Percentiles rank a stretch among this genome's conserved stretches.
Conservation (phyloP, 2,329 filamentous ascomycete species). For the Nannizzia gypsea region DNA sequence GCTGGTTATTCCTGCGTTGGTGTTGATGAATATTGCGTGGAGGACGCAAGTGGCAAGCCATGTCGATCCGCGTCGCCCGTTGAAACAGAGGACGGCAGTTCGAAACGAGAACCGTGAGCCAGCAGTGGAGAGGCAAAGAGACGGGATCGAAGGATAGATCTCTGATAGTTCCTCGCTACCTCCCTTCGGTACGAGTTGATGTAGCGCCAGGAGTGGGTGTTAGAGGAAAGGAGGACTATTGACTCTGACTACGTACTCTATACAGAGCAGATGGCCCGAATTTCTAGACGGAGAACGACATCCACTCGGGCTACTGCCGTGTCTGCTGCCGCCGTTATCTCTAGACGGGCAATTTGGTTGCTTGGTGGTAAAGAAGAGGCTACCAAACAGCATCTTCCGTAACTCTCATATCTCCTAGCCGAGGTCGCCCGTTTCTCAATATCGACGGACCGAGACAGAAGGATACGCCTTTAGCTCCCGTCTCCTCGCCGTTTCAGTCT, state of each 20-base stretch:
- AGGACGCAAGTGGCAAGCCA: constrained; percentile 1
- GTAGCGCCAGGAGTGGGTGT: not conserved
- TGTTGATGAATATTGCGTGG: not conserved
- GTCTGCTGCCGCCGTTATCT: not conserved
- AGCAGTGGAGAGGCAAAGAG: not conserved
- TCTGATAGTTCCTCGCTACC: not conserved
- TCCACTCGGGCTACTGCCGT: not conserved
- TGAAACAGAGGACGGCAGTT: not conserved
- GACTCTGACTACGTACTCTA: not conserved
- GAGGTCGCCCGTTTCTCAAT: not conserved
- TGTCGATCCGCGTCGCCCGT: not conserved
- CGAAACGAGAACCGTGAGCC: constrained; percentile 1
- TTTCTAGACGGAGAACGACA: not conserved
- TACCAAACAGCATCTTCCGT: not conserved
- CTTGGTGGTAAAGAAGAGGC: too few relatives aligned
- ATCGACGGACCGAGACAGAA: not conserved
- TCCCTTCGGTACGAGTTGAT: not conserved
- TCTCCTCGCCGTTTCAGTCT: not conserved
- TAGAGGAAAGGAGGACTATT: not conserved
- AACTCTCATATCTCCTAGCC: not conserved
- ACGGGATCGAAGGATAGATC: not conserved
- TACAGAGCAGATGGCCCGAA: too few relatives aligned
- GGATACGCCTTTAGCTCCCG: not conserved
- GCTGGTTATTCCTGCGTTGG: not conserved
- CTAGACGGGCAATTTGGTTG: not conserved